Percentiles rank a stretch among this genome's conserved stretches.
Conservation (phyloP, 257 asterid species). For the Fraxinus americana region DNA sequence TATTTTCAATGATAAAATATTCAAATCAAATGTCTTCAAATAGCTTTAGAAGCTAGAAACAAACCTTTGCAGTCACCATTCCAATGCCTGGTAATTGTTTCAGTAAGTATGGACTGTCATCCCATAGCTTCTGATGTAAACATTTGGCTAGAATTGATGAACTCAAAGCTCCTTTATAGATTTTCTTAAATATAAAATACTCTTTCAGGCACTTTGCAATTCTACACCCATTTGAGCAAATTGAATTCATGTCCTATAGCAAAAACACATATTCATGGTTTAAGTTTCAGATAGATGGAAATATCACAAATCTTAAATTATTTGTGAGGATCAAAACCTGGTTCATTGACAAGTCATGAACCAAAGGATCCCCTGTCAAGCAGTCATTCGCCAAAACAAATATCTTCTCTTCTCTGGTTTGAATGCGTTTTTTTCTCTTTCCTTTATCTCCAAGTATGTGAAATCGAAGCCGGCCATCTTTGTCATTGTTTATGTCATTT, state of each 20-base stretch:
- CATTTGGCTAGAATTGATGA: slow-evolving; percentile 76
- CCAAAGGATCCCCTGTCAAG: slow-evolving; percentile 90
- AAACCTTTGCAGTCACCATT: slow-evolving; percentile 98
- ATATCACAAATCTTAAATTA: slow-evolving; percentile 21
- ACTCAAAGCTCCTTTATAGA: slow-evolving; percentile 79
- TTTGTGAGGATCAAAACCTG: slow-evolving; percentile 61
- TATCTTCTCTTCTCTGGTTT: slow-evolving; percentile 92
- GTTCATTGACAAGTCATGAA: slow-evolving; percentile 85
- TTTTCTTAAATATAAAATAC: slow-evolving; percentile 72
- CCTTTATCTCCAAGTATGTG: slow-evolving; percentile 85
- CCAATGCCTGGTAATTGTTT: slow-evolving; percentile 98
- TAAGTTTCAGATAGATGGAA: slow-evolving; percentile 11
- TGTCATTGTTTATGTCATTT: slow-evolving; percentile 83
- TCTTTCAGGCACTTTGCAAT: slow-evolving; percentile 97
- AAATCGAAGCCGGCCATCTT: slow-evolving; percentile 89
- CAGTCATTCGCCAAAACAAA: slow-evolving; percentile 91
- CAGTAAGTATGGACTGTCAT: slow-evolving; percentile 89
- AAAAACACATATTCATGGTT: slow-evolving; percentile 23
- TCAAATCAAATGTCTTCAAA: slow-evolving; percentile 18
- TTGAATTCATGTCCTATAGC: slow-evolving; percentile 73
- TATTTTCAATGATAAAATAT: slow-evolving; percentile 7
- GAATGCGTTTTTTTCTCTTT: slow-evolving; percentile 85
- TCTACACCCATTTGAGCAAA: slow-evolving; percentile 91
- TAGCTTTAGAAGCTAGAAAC: slow-evolving; percentile 26
- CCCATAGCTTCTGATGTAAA: slow-evolving; percentile 89